Conservation (phyloP, 768 basidiomycete species). For the Trametes elegans region DNA sequence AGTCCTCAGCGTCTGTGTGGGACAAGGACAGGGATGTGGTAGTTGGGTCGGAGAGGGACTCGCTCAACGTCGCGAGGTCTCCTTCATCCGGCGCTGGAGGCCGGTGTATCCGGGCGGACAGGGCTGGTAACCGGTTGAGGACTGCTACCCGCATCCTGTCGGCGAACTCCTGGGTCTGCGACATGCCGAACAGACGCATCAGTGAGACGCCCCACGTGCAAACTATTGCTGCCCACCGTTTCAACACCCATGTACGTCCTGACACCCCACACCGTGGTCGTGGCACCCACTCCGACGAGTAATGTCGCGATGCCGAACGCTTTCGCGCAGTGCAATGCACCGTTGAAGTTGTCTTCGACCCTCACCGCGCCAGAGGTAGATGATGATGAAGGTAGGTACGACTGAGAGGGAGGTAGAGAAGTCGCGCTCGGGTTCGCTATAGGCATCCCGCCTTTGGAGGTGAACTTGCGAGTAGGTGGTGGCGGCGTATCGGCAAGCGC, state of each 20-base stretch:
- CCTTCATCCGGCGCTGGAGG: constrained; percentile 32
- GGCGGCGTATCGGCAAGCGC: constrained; percentile 21
- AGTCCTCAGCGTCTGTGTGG: constrained; percentile 25
- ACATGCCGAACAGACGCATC: neutral
- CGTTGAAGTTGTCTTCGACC: constrained; percentile 41
- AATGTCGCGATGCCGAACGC: constrained; percentile 67
- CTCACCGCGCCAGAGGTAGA: neutral
- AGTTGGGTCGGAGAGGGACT: neutral
- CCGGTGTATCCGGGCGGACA: constrained; percentile 54
- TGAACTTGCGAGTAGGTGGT: constrained; percentile 17
- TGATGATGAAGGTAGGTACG: neutral
- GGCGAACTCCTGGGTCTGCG: constrained; percentile 59
- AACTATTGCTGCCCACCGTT: constrained; percentile 42
- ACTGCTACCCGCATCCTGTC: constrained; percentile 52
- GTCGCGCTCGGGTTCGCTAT: constrained; percentile 4
- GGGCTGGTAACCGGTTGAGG: constrained; percentile 43
- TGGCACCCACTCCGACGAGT: constrained; percentile 49
- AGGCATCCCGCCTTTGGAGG: neutral
- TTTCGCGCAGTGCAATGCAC: constrained; percentile 53
- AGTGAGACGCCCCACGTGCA: constrained; percentile 7
- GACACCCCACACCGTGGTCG: constrained; percentile 45
- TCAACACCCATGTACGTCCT: constrained; percentile 52
- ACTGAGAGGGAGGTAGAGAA: neutral
- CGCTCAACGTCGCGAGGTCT: neutral
- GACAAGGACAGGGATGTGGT: neutral